phyloP scores from a whole-genome alignment of 306 rosid genomes.

The Pterocarpus santalinus region DNA sequence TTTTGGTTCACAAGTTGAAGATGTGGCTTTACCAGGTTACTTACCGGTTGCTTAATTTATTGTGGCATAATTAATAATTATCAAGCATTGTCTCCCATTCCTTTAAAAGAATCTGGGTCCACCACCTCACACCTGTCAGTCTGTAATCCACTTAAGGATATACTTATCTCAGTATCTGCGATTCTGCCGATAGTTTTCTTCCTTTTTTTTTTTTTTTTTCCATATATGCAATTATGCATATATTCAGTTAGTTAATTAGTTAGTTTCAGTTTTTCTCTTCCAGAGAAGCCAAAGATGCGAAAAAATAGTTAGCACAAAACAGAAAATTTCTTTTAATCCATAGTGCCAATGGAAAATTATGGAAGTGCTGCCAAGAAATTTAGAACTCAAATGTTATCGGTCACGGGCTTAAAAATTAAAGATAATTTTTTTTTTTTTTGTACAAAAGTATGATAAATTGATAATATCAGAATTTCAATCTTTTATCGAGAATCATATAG shows the following conservation, averaged over 20 bases:
- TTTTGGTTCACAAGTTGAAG: no score
- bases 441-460: not conserved
- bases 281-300: not conserved
- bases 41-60: no score
- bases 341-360: not conserved
- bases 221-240: not conserved
- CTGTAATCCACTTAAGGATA: constrained; percentile 33
- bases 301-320: not conserved
- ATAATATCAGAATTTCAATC: not conserved
- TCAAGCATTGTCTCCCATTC: not conserved
- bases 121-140: constrained; percentile 1
- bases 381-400: not conserved
- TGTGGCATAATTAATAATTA: constrained; percentile 8
- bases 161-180: no score
- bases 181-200: not conserved
- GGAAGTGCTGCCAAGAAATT: not conserved
- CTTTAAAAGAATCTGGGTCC: not conserved
- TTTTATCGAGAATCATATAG: not conserved
- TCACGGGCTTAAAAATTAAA: no score
- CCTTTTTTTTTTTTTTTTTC: not conserved
- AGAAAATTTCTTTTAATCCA: not conserved
- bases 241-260: not conserved
- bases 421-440: no score
- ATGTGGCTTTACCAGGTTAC: constrained; percentile 16
- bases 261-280: not conserved